phyloP scores from a whole-genome alignment of 2,329 filamentous ascomycete species.

The Thermoascus crustaceus region DNA sequence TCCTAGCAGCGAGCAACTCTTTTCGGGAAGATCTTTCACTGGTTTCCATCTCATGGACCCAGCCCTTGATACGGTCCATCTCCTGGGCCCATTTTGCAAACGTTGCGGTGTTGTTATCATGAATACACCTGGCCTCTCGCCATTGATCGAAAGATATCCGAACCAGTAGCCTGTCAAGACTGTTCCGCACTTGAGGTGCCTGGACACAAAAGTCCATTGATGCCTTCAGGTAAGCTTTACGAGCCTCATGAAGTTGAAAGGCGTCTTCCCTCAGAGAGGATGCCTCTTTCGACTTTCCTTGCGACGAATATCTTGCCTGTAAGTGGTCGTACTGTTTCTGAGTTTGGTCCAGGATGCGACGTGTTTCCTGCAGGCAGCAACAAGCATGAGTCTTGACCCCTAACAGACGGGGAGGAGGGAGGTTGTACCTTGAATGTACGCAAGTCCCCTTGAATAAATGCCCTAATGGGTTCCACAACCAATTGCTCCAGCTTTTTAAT shows the following conservation, averaged over 20 bases:
- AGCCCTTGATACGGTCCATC: slow-evolving; percentile 85
- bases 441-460: slow-evolving; percentile 71
- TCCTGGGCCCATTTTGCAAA: slow-evolving; percentile 65
- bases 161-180: slow-evolving; percentile 79
- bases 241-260: slow-evolving; percentile 86
- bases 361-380: slow-evolving; percentile 50
- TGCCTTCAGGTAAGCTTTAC: slow-evolving; percentile 82
- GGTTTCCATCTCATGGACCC: slow-evolving; percentile 89
- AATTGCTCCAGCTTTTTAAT: slow-evolving; percentile 69
- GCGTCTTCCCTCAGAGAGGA: slow-evolving; percentile 89
- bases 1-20: slow-evolving; percentile 69
- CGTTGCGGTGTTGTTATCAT: slow-evolving; percentile 54
- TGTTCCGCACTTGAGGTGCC: slow-evolving; percentile 74
- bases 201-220: slow-evolving; percentile 89
- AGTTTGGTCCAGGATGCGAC: slow-evolving; percentile 64
- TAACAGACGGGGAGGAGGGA: slow-evolving; percentile 2
- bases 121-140: slow-evolving; percentile 69
- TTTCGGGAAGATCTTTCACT: slow-evolving; percentile 75
- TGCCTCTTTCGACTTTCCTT: slow-evolving; percentile 89
- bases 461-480: slow-evolving; percentile 72
- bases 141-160: slow-evolving; percentile 78
- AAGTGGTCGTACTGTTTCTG: slow-evolving; percentile 80
- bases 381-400: slow-evolving; percentile 9
- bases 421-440: slow-evolving; percentile 61
- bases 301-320: slow-evolving; percentile 70